These are phyloP conservation scores for Microdochium nivale DNA, from an alignment of 2,329 filamentous ascomycete genomes.

Conservation along the genomic window DNA sequence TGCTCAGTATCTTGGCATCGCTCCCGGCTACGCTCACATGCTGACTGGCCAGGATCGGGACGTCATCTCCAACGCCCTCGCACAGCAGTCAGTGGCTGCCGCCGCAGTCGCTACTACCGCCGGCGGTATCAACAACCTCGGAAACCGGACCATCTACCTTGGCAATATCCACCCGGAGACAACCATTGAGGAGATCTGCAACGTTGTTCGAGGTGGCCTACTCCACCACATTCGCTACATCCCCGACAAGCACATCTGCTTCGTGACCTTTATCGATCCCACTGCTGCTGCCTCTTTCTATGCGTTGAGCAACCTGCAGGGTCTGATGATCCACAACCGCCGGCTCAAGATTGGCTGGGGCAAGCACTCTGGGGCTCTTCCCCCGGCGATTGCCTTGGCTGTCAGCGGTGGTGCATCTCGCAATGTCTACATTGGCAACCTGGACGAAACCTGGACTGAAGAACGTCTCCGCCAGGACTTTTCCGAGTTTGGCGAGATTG, in stretches of 20 bases:
- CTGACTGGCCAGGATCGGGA: slow-evolving; percentile 94
- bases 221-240: slow-evolving; percentile 98
- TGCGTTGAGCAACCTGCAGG: slow-evolving; percentile 92
- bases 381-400: slow-evolving; percentile 88
- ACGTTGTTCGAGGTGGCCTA: slow-evolving; percentile 90
- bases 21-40: slow-evolving; percentile 92
- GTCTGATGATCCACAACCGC: slow-evolving; percentile 98
- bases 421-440: slow-evolving; percentile 96
- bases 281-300: slow-evolving; percentile 98
- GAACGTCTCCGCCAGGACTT: slow-evolving; percentile 94
- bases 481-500: slow-evolving; percentile 94
- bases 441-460: slow-evolving; percentile 96
- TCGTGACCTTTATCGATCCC: slow-evolving; percentile 98
- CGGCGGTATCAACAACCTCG: slow-evolving; percentile 93
- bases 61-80: slow-evolving; percentile 89
- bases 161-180: slow-evolving; percentile 99
- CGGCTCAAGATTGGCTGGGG: slow-evolving; percentile 98
- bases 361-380: slow-evolving; percentile 94
- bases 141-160: slow-evolving; percentile 94
- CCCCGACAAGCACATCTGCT: slow-evolving; percentile 99
- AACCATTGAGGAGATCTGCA: slow-evolving; percentile 98
- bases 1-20: slow-evolving; percentile 94
- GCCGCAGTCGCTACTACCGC: slow-evolving; percentile 94
- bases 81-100: slow-evolving; percentile 94
- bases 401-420: slow-evolving; percentile 96